Conservation (phyloP, 257 asterid species). For the Forsythia viridissima region DNA sequence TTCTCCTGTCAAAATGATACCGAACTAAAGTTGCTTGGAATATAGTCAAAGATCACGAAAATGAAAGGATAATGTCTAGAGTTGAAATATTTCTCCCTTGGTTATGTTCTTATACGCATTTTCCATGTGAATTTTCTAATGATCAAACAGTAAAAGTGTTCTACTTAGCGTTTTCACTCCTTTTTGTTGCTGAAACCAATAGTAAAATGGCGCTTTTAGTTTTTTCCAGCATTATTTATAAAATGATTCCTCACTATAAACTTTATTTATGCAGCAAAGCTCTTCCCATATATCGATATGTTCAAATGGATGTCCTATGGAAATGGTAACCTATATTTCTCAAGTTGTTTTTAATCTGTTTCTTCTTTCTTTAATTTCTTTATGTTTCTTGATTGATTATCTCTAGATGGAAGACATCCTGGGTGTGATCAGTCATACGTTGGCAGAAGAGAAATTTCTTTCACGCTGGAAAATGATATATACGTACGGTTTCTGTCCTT, state of each 20-base stretch:
- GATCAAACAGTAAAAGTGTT: not conserved
- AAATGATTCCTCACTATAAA: constrained; percentile 15
- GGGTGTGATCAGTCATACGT: constrained; percentile 91
- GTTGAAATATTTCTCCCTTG: not conserved
- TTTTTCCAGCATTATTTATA: constrained; percentile 5
- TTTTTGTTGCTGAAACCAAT: no score
- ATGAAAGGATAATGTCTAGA: not conserved
- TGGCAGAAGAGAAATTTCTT: constrained; percentile 87
- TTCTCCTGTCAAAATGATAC: not conserved
- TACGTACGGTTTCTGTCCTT: constrained; percentile 84
- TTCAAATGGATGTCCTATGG: constrained; percentile 91
- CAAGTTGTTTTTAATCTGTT: not conserved
- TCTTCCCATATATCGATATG: constrained; percentile 80
- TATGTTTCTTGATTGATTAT: constrained; percentile 15
- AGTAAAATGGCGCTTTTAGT: not conserved
- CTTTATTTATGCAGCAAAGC: constrained; percentile 55
- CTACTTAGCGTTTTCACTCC: not conserved
- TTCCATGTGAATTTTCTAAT: not conserved
- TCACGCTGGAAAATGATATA: constrained; percentile 78
- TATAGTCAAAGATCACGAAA: not conserved
- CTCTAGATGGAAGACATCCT: constrained; percentile 89
- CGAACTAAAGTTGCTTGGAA: not conserved
- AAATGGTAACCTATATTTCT: constrained; percentile 55
- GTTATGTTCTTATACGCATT: not conserved
- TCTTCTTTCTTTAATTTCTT: constrained; percentile 5